Base-by-base conservation (phyloP, 129 eudicot genomes). In the Chrysanthemum makinoi region DNA sequence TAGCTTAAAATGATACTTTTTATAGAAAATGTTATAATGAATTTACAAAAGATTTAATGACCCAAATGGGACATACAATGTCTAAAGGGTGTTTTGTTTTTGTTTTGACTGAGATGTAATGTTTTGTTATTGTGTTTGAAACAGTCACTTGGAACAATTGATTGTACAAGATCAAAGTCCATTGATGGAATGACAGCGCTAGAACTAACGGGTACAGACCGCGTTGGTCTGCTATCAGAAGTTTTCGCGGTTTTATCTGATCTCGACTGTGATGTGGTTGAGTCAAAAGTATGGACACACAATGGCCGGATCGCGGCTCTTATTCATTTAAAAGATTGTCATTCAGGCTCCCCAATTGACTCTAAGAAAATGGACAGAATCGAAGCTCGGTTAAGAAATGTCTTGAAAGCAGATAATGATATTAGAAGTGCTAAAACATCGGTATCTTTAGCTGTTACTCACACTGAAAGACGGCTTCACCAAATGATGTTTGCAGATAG, bases 401-500 rank as follows among this genome's bases (percentile, higher is more conserved):
- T 93, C 16, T 89, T 93, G 28, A 87, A 87, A 81, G 98, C 91
- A 74, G 98, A 89, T 71, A 89, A 87, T 47, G 96, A 89, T 74
- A 87, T 93, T 12, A 19, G 92, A 72, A 89, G 95, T 73, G 98
- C 95, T 0, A 89, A 85, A 75, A 89, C 92, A 13, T 80, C 80
- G 1, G 86, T 93, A 12, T 89, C 95, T 1, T 26, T 85, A 69
- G 95, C 83, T 7, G 85, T 80, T 9, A 93, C 98, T 33, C 98
- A 93, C 72, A 86, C 95, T 2, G 98, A 93, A 70, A 80, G 98
- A 74, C 77, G 98, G 75, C 96, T 93, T 66, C 98, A 93, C 67
- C 98, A 93, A 70, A 75, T 93, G 95, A 93, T 93, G 98, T 85
- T 86, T 84, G 92, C 87, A 1, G 98, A 93, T 46, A 82, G 98